Conservation (phyloP, 1,139 yeast genomes). For the Diutina sp. region DNA sequence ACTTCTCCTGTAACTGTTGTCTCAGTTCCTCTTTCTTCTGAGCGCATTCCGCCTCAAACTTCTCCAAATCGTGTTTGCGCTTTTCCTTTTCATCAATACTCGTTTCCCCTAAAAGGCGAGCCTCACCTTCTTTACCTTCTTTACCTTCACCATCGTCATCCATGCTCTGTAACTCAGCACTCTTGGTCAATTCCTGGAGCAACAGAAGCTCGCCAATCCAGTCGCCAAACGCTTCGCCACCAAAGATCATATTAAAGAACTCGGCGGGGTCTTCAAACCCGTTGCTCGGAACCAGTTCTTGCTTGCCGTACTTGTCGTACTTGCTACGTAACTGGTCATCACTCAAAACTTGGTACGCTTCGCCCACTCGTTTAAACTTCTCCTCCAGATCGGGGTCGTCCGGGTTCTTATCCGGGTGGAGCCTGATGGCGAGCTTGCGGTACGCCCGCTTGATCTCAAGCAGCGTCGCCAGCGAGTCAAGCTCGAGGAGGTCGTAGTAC, state of each 20-base stretch:
- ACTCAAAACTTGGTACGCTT: conserved; percentile 3
- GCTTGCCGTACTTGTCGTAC: conserved; percentile 3
- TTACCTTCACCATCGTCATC: conserved; percentile 20
- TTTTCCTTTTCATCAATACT: conserved; percentile 17
- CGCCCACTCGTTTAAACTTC: conserved; percentile 44
- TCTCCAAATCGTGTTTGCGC: conserved; percentile 52
- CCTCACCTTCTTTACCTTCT: conserved; percentile 10
- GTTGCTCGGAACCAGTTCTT: conserved; percentile 40
- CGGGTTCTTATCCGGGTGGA: conserved; percentile 96
- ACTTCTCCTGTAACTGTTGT: conserved; percentile 5
- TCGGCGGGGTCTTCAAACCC: conserved; percentile 67
- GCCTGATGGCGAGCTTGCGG: conserved; percentile 73
- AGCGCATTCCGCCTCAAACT: conserved; percentile 20
- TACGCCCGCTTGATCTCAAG: conserved; percentile 88
- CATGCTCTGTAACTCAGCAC: conserved; percentile 45
- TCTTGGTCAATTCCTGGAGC: conserved; percentile 65
- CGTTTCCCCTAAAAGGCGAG: background rate
- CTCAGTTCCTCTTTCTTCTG: conserved; percentile 12
- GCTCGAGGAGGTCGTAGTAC: conserved; percentile 71
- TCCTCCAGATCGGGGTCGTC: conserved; percentile 70
- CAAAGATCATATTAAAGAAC: conserved; percentile 51
- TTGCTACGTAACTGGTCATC: background rate
- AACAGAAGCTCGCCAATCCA: conserved; percentile 87
- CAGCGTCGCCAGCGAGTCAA: conserved; percentile 60
- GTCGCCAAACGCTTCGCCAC: conserved; percentile 57